Conservation (phyloP, 306 rosid genomes). For the Cyamopsis tetragonoloba region DNA sequence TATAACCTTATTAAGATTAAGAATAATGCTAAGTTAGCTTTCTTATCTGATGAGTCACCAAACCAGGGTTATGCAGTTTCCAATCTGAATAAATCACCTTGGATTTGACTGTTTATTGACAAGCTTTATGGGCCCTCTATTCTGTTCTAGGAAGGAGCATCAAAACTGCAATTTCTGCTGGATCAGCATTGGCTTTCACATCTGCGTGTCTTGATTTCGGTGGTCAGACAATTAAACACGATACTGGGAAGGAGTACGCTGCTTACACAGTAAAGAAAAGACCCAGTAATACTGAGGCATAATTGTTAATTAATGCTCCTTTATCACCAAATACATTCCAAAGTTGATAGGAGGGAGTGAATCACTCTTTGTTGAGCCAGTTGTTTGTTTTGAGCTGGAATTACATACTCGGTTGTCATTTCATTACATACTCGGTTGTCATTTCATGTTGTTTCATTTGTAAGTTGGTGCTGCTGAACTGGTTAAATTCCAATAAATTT, state of each 20-base stretch:
- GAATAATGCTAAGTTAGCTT: background rate
- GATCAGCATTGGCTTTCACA: slow-evolving; percentile 82
- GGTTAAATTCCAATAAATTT: slow-evolving; percentile 40
- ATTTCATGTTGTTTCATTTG: slow-evolving; percentile 24
- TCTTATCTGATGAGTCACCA: background rate
- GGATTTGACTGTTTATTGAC: background rate
- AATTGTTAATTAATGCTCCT: slow-evolving; percentile 19
- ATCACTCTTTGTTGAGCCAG: slow-evolving; percentile 40
- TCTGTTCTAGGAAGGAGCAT: slow-evolving; percentile 70
- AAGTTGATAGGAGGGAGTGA: slow-evolving; percentile 38
- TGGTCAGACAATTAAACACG: slow-evolving; percentile 75
- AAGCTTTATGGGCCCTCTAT: slow-evolving; percentile 23
- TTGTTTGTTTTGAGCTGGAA: slow-evolving; percentile 32
- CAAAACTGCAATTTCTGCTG: slow-evolving; percentile 82
- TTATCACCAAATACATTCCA: slow-evolving; percentile 25
- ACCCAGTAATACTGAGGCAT: slow-evolving; percentile 35
- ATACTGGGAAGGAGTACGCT: slow-evolving; percentile 76
- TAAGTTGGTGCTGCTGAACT: slow-evolving; percentile 38
- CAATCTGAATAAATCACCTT: background rate
- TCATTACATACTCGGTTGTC: slow-evolving; percentile 3
- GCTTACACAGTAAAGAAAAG: slow-evolving; percentile 92
- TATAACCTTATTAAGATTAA: background rate
- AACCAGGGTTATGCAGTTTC: background rate
- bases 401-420: slow-evolving; percentile 21
- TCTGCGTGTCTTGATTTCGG: slow-evolving; percentile 70